These are phyloP conservation scores for Pseudogymnoascus sp. DNA, from an alignment of 2,329 filamentous ascomycete genomes.

Conservation along the genomic window DNA sequence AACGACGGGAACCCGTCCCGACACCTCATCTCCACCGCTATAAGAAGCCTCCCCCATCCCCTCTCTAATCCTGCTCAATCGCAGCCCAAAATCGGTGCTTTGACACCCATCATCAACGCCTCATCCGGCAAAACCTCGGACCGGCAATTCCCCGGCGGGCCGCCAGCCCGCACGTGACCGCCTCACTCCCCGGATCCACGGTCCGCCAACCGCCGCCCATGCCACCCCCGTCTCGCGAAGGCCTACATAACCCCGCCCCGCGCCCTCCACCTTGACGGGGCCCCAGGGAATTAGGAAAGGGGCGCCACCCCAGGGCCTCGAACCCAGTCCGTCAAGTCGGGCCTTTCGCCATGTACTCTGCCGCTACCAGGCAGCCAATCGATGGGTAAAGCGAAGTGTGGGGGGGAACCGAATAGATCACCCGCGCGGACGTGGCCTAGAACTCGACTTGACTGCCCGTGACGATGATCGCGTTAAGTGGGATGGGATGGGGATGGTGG, in stretches of 20 bases:
- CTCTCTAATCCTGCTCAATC: not conserved
- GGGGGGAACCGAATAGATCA: not conserved
- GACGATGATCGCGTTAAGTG: not conserved
- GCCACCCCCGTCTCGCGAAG: not conserved
- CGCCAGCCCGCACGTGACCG: not conserved
- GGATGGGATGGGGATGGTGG: not conserved
- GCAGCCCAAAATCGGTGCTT: not conserved
- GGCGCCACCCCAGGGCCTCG: not conserved
- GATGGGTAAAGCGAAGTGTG: not conserved
- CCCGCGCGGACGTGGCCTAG: not conserved
- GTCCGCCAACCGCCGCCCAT: not conserved
- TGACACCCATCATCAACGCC: not conserved
- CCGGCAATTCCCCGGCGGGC: not conserved
- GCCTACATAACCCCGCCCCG: not conserved
- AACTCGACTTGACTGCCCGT: not conserved
- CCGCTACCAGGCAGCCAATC: not conserved
- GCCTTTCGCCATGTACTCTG: not conserved
- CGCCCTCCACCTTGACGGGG: not conserved
- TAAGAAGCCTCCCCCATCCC: not conserved
- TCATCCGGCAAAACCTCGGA: not conserved
- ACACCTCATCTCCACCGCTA: not conserved
- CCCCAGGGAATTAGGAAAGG: not conserved
- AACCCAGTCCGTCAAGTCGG: not conserved
- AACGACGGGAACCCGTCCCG: not conserved
- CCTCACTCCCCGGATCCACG: not conserved